A percentile compares a stretch with the other conserved stretches of the same genome.
phyloP scores from a whole-genome alignment of 345 rosid species.

The Aegle marmelos region DNA sequence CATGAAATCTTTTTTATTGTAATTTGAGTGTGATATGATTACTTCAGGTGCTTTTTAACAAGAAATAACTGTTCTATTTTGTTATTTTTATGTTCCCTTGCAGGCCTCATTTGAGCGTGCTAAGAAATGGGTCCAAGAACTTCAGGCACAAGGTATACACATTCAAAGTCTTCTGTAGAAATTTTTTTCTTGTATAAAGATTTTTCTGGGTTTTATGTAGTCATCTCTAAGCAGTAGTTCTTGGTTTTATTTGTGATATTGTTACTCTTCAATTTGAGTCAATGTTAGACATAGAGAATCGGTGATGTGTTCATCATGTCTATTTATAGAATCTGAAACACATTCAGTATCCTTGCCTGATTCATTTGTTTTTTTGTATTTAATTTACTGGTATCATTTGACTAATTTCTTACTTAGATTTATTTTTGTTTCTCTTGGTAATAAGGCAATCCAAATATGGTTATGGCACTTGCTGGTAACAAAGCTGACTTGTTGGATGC shows the following conservation, averaged over 20 bases:
- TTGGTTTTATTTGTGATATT: not conserved
- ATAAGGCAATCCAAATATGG: constrained; percentile 87
- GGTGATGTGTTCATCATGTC: not conserved
- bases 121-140: constrained; percentile 97
- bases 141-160: constrained; percentile 80
- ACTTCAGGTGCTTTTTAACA: not conserved
- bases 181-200: constrained; percentile 1
- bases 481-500: constrained; percentile 86
- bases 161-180: constrained; percentile 1
- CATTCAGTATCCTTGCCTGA: not conserved
- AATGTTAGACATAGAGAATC: not conserved
- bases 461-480: constrained; percentile 93
- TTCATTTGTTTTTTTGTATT: not conserved
- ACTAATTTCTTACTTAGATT: not conserved
- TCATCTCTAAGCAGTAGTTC: not conserved
- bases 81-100: constrained; percentile 1
- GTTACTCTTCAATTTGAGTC: not conserved
- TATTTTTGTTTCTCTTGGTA: constrained; percentile 4
- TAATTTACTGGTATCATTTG: not conserved
- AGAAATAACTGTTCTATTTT: not conserved
- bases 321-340: not conserved
- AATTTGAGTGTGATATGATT: not conserved
- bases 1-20: not conserved
- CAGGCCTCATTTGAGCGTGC: constrained; percentile 96
- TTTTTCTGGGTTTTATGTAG: not conserved